phyloP scores from a whole-genome alignment of 768 basidiomycete genomes.

The Mycena sanguinolenta region DNA sequence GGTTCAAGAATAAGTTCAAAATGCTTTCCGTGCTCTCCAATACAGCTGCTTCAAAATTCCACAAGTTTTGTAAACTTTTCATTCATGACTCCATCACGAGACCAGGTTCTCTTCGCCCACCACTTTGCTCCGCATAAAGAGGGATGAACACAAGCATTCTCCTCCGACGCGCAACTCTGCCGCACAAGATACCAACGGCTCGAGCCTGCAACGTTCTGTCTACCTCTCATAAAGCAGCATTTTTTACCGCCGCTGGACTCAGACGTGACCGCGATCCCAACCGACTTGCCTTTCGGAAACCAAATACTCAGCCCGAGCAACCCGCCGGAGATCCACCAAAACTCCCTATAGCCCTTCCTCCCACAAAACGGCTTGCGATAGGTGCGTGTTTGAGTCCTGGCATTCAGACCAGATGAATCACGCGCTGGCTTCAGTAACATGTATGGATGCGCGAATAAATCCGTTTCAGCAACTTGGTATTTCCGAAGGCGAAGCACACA shows the following conservation, averaged over 20 bases:
- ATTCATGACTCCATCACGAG: too few species aligned
- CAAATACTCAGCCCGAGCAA: not conserved
- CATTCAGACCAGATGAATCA: not conserved
- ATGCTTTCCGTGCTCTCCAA: too few species aligned
- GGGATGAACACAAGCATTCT: not conserved
- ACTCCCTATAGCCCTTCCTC: constrained; percentile 38
- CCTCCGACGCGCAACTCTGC: not conserved
- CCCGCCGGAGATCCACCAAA: not conserved
- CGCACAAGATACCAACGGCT: constrained; percentile 1
- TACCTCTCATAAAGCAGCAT: not conserved
- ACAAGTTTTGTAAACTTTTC: too few species aligned
- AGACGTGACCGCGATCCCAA: constrained; percentile 8
- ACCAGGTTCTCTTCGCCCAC: too few species aligned
- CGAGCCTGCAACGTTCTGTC: not conserved
- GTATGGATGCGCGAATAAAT: constrained; percentile 81
- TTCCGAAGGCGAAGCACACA: constrained; percentile 76
- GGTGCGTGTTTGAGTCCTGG: constrained; percentile 41
- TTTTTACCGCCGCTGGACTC: constrained; percentile 4
- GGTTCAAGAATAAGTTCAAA: too few species aligned
- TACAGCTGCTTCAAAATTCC: too few species aligned
- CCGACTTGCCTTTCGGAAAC: not conserved
- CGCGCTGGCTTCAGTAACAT: constrained; percentile 9
- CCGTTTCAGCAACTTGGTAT: constrained; percentile 72
- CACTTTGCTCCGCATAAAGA: too few species aligned
- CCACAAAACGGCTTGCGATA: constrained; percentile 49